phyloP scores from a whole-genome alignment of 192 early-diverging fungal genomes.

The Backusella sp. region DNA sequence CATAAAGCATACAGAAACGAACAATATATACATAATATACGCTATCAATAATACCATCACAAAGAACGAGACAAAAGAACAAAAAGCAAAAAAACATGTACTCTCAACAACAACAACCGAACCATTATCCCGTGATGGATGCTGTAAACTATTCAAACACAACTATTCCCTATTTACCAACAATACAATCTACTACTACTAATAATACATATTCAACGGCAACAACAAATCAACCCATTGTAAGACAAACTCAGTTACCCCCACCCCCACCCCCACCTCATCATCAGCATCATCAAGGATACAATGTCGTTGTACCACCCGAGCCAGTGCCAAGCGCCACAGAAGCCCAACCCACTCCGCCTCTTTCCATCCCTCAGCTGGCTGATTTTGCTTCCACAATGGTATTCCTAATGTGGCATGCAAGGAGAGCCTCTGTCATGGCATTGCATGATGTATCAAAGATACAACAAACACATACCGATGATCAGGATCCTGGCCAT shows the following conservation, averaged over 20 bases:
- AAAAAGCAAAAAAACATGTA: not conserved
- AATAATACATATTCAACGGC: not conserved
- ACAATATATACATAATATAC: not conserved
- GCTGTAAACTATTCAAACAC: constrained; percentile 3
- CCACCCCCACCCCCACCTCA: constrained; percentile 6
- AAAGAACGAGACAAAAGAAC: not conserved
- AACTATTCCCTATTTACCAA: constrained; percentile 2
- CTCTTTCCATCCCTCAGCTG: constrained; percentile 28
- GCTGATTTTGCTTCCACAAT: constrained; percentile 60
- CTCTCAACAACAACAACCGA: constrained; percentile 2
- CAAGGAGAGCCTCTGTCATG: constrained; percentile 39
- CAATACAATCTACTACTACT: constrained; percentile 4
- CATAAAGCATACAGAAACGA: not conserved
- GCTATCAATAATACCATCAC: not conserved
- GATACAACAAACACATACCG: constrained; percentile 4
- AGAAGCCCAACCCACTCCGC: constrained; percentile 14
- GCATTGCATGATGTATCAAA: constrained; percentile 29
- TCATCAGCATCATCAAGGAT: constrained; percentile 17
- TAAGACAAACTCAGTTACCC: constrained; percentile 13
- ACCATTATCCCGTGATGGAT: constrained; percentile 6
- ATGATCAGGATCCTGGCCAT: constrained; percentile 27
- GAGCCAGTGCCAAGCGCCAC: constrained; percentile 23
- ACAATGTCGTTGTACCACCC: constrained; percentile 5
- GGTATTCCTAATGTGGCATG: constrained; percentile 53
- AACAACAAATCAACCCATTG: not conserved